Evolutionary conservation across 305 asterid genomes (phyloP).

Genomic region (Fraxinus sp.): DNA sequence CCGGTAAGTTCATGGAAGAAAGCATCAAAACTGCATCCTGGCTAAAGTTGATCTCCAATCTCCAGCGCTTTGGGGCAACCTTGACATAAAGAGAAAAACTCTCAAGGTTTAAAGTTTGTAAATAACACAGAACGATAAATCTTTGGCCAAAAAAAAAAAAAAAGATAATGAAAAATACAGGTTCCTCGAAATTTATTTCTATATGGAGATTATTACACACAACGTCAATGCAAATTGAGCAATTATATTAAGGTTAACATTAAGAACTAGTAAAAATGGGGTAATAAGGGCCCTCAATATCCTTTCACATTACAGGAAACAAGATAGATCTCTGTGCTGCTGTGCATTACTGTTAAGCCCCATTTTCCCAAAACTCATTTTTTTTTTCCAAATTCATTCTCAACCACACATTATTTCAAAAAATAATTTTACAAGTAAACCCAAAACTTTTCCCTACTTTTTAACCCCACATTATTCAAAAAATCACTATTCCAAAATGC

Average conservation of each 20-base stretch:
- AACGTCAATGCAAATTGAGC: not conserved
- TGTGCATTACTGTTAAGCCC: too few species aligned
- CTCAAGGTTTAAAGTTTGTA: not conserved
- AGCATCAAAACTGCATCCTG: constrained; percentile 95
- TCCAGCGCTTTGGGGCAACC: constrained; percentile 98
- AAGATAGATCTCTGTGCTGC: not conserved
- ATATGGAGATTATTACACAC: constrained; percentile 10
- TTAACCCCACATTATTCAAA: too few species aligned
- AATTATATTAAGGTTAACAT: not conserved
- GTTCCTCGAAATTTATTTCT: not conserved
- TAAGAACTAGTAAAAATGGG: not conserved
- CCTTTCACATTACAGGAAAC: not conserved
- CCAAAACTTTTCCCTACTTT: too few species aligned
- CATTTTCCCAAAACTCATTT: too few species aligned
- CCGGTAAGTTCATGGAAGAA: constrained; percentile 93
- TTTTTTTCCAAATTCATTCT: too few species aligned
- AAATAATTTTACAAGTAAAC: too few species aligned
- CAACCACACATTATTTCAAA: too few species aligned
- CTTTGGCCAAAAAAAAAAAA: not conserved
- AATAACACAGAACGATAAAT: not conserved
- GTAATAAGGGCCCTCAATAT: not conserved
- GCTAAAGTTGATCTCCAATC: constrained; percentile 79
- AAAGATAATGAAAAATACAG: not conserved
- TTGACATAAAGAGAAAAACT: constrained; percentile 21
- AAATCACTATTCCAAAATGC: too few species aligned